Evolutionary conservation across 169 alveolate genomes (phyloP), one percentile per base, ranked within the genome.

Genomic region (Miamiensis avidus): DNA sequence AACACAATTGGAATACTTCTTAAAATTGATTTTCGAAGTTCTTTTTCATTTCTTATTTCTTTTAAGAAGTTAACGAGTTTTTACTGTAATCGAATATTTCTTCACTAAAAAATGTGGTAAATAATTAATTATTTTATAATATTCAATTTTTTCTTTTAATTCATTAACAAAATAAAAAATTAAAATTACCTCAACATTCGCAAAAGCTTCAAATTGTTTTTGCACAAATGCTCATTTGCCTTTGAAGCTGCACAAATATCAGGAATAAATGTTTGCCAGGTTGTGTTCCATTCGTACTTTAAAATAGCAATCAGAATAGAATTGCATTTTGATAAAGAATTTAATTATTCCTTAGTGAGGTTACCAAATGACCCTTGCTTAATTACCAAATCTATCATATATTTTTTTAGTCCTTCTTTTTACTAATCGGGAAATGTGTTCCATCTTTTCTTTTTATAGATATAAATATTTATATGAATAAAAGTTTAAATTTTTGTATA

Each of bases 281-380:
- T 95, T 16, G 99, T 99, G 0, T 99, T 99, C 99, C 99, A 99
- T 91, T 99, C 99, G 86, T 97, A 96, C 88, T 98, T 97, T 28
- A 98, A 98, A 69, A 97, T 97, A 89, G 95, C 16, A 89, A 88
- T 79, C 74, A 89, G 85, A 94, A 88, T 90, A 97, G 87, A 25
- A 97, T 92, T 75, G 95, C 95, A 89, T 97, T 97, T 65, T 97
- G 91, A 78, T 97, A 97, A 75, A 95, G 96, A 27, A 97, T 86
- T 31, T 96, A 90, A 85, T 97, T 99, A 82, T 73, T 86, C 86
- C 32, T 81, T 81, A 0, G 81, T 81, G 20, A 34, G 34, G 75
- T 86, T 75, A 75, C 65, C 83, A 11, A 11, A 11, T 49, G 69
- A 49, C 20, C 69, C 69, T 11, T 49, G 26, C 4, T 4, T 20